Base-by-base conservation (phyloP, 176 grass and related monocot genomes). In the Echinochloa phyllopogon region DNA sequence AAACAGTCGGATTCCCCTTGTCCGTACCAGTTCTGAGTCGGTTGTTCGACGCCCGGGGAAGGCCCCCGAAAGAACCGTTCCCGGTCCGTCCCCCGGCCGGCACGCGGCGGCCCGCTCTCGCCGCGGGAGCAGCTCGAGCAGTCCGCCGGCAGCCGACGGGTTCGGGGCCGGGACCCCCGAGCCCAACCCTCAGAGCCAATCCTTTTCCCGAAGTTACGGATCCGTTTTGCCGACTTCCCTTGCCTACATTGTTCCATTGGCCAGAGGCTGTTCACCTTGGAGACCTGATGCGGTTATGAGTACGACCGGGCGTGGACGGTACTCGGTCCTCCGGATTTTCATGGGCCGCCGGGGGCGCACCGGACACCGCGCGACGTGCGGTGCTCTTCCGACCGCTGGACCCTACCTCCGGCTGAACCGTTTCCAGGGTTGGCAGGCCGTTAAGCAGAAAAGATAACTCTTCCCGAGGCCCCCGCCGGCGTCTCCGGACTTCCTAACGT, bases 361-460 rank as follows among this genome's bases (percentile, higher is more conserved):
- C 83, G 73, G 82, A 86, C 88, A 87, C 87, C 88, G n/a, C 74
- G 66, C 59, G 84, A 90, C 75, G 84, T 93, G 91, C 81, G 84
- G 87, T 84, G 88, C 91, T 93, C 91, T 90, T 93, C 77, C 72
- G 77, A 38, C 85, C 82, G 67, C 82, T 90, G 72, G 82, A 91
- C 87, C 91, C 91, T 93, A 93, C 91, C 91, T 93, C 81, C 82
- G 82, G 82, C 73, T 90, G 85, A 90, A 80, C 88, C 78, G 78
- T 80, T 94, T 94, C 92, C 85, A 94, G 88, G 91, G 91, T 90
- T 74, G 85, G 85, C 82, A 25, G 91, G 91, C 88, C 82, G 81
- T 93, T 93, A 88, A 93, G 88, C 77, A 86, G 88, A 93, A 93
- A 90, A 93, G 88, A 93, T 93, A 93, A 93, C 91, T 93, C 88